Percentiles rank a stretch among this genome's conserved stretches.
phyloP scores from a whole-genome alignment of 2,329 filamentous ascomycete species.

The Chaetomium sp. region DNA sequence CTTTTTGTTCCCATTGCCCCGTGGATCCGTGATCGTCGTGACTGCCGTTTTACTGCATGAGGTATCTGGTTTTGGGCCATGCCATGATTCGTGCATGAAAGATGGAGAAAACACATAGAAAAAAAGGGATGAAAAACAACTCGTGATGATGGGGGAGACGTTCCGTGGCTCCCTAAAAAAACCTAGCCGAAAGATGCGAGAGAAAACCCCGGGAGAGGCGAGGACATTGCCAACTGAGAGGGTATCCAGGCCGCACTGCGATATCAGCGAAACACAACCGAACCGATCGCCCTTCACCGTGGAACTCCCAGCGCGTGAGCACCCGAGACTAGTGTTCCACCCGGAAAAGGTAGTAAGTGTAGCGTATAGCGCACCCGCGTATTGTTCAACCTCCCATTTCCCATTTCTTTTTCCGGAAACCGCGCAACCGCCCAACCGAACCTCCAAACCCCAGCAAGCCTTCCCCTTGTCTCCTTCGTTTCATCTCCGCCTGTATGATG shows the following conservation, averaged over 20 bases:
- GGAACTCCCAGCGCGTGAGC: conserved; percentile 24
- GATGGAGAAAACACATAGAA: not conserved
- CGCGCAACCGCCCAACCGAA: conserved; percentile 10
- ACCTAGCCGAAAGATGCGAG: conserved; percentile 6
- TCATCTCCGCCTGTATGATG: too few relatives aligned
- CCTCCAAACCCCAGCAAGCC: conserved; percentile 14
- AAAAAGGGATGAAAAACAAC: not conserved
- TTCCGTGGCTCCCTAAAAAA: conserved; percentile 5
- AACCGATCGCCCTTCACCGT: conserved; percentile 6
- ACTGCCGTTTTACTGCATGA: too few relatives aligned
- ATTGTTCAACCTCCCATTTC: conserved; percentile 20
- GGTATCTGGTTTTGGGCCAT: too few relatives aligned
- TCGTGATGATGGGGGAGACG: not conserved
- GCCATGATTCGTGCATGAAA: not conserved
- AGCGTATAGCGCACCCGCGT: conserved; percentile 25
- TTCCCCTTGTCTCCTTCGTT: conserved; percentile 16
- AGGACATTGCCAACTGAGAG: conserved; percentile 20
- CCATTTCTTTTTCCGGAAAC: too few relatives aligned
- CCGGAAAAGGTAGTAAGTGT: conserved; percentile 18
- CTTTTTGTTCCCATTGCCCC: too few relatives aligned
- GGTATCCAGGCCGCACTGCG: conserved; percentile 29
- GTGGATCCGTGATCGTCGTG: too few relatives aligned
- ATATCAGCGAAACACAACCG: conserved; percentile 25
- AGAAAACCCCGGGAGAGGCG: conserved; percentile 6
- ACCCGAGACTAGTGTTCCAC: conserved; percentile 17